Base-by-base conservation (phyloP, 495 filamentous ascomycete genomes). In the Neurospora sp. region DNA sequence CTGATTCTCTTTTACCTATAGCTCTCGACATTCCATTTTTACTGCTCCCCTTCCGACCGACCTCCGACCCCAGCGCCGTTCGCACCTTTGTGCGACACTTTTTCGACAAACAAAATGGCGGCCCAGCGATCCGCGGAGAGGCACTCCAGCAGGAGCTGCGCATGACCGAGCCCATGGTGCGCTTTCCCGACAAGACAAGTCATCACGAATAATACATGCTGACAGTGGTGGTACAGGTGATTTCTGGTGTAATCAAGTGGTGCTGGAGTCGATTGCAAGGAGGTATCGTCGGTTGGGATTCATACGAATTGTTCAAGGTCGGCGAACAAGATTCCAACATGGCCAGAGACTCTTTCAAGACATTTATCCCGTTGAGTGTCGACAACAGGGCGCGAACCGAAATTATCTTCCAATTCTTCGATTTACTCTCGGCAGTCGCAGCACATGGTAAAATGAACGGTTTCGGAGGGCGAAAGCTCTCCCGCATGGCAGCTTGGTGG, bases 401-500 rank as follows among this genome's bases (percentile, higher is more conserved):
- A 73, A 97, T 99, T 78, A 96, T 97, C 74, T 93, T 97, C 79
- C 92, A 96, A 81, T 98, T 98, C 82, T 99, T 98, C 83, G 94
- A 98, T 77, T 88, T 99, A 8, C 86, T 99, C 39, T 90, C 95
- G 36, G 94, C 96, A 0, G 84, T 89, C 75, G 88, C 88, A 17
- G 89, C 89, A 36, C 92, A 97, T 78, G 93, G 92, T 43, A 98
- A 98, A 83, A 91, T 87, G 15, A 99, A 99, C 83, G 96, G 96
- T 10, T 87, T 98, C 73, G 93, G 94, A 70, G 96, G 96, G 6
- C 88, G 96, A 69, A 98, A 99, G 81, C 86, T 99, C 42, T 98
- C 96, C 6, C 88, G 96, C 73, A 92, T 97, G 84, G 96, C 96
- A 38, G 94, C 95, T 72, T 99, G 96, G 96, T 99, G 96, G 96